phyloP scores from a whole-genome alignment of 176 grass and related monocot genomes.

The Dactylis glomerata region DNA sequence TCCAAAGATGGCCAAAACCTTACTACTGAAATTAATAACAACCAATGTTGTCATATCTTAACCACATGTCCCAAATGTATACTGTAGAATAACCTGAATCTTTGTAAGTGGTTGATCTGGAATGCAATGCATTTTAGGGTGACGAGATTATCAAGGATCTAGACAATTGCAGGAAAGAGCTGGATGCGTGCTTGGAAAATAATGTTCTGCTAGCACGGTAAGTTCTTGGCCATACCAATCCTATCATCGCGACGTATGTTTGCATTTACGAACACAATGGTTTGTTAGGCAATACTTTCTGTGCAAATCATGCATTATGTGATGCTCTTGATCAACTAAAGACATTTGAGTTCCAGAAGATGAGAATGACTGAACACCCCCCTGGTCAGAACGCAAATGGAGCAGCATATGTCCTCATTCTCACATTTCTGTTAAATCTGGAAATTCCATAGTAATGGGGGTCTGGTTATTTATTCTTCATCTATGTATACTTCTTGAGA shows the following conservation, averaged over 20 bases:
- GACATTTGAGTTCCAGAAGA: not conserved
- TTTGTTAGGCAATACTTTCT: constrained; percentile 3
- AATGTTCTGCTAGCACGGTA: constrained; percentile 56
- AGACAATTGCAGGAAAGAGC: constrained; percentile 45
- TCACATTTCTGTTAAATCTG: not conserved
- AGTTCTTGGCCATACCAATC: constrained; percentile 11
- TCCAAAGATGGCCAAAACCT: not conserved
- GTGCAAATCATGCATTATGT: not conserved
- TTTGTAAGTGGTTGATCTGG: constrained; percentile 7
- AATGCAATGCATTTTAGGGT: constrained; percentile 41
- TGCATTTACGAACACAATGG: not conserved
- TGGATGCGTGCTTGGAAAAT: constrained; percentile 50
- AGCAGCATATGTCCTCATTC: not conserved
- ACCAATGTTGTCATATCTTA: constrained; percentile 10
- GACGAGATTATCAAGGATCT: constrained; percentile 43
- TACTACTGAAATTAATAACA: not conserved
- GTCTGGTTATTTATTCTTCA: not conserved
- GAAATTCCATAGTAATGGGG: not conserved
- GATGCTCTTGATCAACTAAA: not conserved
- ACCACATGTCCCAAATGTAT: constrained; percentile 10
- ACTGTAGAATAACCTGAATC: constrained; percentile 3
- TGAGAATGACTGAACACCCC: not conserved
- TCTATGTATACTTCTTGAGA: not conserved
- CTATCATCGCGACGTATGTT: constrained; percentile 4
- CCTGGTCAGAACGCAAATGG: constrained; percentile 2